Base-by-base conservation (phyloP, 148 eudicot species). In the Tetragonia tetragonoides region DNA sequence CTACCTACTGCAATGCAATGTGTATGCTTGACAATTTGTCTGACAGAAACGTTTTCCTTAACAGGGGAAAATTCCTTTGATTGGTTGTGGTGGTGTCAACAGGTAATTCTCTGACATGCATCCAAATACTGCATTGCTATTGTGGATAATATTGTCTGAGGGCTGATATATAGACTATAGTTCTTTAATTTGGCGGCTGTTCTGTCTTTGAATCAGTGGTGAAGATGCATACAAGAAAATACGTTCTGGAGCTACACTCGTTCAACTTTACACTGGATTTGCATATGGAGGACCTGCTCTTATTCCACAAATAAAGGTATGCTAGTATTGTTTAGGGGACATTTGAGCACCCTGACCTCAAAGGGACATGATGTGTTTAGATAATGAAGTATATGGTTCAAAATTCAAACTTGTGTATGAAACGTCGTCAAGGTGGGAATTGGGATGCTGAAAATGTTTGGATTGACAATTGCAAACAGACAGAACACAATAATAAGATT, bases 201-300 rank as follows among this genome's bases (percentile, higher is more conserved):
- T 34, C 17, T 73, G 47, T 73, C 54, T 57, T 77, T 68, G 70
- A 72, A 85, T 65, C 84, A 95, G 99, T 84, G 99, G 99, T 39
- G 97, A 90, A 87, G 99, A 95, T 80, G 99, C 94, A 65, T 95
- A 93, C 87, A 91, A 91, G 82, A 95, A 95, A 84, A 90, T 95
- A 76, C 90, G 97, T 83, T 88, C 97, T 59, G 99, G 99, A 73
- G 99, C 99, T 60, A 86, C 87, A 60, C 97, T 95, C 66, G 88
- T 95, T 83, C 98, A 95, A 84, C 89, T 95, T 20, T 95, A 95
- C 83, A 91, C 99, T 11, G 97, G 92, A 40, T 93, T 95, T 85
- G 99, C 95, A 41, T 95, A 90, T 74, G 98, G 97, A 6, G 99
- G 99, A 39, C 98, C 99, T 83, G 97, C 99, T 70, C 91, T 93